phyloP scores from a whole-genome alignment of 2,329 filamentous ascomycete genomes.

The Colletotrichum spinosum region DNA sequence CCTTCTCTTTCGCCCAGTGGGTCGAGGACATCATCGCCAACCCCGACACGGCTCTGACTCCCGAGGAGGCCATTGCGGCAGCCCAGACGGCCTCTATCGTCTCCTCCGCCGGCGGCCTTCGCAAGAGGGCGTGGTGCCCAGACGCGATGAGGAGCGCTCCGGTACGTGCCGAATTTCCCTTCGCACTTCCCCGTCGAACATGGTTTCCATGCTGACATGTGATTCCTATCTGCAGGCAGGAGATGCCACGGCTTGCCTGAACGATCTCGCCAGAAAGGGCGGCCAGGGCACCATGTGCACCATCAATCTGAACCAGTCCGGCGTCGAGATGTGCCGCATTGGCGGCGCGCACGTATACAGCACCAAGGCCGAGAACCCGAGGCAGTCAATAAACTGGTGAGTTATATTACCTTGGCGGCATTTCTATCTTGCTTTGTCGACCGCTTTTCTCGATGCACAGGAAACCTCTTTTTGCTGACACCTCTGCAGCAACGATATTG shows the following conservation, averaged over 20 bases:
- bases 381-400: not conserved
- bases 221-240: not conserved
- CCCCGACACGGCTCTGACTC: constrained; percentile 15
- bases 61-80: constrained; percentile 13
- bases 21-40: constrained; percentile 26
- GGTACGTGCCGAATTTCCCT: not conserved
- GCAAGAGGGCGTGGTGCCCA: not conserved
- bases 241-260: not conserved
- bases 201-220: not conserved
- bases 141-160: not conserved
- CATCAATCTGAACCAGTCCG: not conserved
- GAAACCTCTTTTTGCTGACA: not conserved
- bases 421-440: no score
- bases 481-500: not conserved
- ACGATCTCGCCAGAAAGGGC: constrained; percentile 8
- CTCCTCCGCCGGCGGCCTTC: not conserved
- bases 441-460: not conserved
- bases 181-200: not conserved
- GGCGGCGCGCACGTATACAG: not conserved
- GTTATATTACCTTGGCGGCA: not conserved
- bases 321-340: not conserved
- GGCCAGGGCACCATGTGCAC: not conserved
- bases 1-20: constrained; percentile 27
- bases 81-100: not conserved
- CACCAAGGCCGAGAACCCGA: not conserved